A percentile compares a stretch with the other conserved stretches of the same genome.
phyloP scores from a whole-genome alignment of 1,284 basidiomycete genomes.

The Sporisorium exsertum region DNA sequence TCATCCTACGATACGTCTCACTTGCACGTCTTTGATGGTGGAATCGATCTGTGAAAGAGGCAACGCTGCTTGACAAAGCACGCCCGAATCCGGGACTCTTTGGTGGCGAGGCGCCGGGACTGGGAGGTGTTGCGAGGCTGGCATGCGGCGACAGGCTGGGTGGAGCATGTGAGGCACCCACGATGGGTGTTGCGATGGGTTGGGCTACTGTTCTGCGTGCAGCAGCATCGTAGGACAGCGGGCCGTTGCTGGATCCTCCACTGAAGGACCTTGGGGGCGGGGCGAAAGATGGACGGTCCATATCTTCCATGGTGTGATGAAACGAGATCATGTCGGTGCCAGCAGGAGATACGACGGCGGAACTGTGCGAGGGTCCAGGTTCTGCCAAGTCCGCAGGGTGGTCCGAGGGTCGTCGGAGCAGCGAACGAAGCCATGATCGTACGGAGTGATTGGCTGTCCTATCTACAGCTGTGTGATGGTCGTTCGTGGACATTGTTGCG shows the following conservation, averaged over 20 bases:
- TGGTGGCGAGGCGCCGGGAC: conserved; percentile 18
- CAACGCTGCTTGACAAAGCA: conserved; percentile 26
- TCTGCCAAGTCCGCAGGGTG: neutral
- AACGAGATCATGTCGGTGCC: conserved; percentile 47
- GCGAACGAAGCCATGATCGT: conserved; percentile 35
- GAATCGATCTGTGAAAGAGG: conserved; percentile 28
- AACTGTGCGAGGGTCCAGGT: conserved; percentile 1
- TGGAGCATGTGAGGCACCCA: conserved; percentile 9
- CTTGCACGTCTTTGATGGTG: conserved; percentile 40
- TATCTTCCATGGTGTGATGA: conserved; percentile 40
- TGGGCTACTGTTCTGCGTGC: conserved; percentile 20
- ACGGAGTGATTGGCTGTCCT: conserved; percentile 17
- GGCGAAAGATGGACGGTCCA: conserved; percentile 21
- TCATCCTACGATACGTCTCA: conserved; percentile 36
- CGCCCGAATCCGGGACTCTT: conserved; percentile 23
- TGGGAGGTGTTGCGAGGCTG: conserved; percentile 7
- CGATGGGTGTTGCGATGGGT: conserved; percentile 23
- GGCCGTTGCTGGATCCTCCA: conserved; percentile 24
- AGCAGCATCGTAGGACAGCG: conserved; percentile 24
- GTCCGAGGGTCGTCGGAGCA: conserved; percentile 24
- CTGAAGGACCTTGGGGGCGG: conserved; percentile 46
- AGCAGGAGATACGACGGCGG: neutral
- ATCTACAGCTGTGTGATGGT: conserved; percentile 8
- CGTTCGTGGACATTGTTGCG: conserved; percentile 14
- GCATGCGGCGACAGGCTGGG: conserved; percentile 3